Evolutionary conservation across 805 yeast species (phyloP).

Genomic region (Wickerhamomyces bovis): DNA sequence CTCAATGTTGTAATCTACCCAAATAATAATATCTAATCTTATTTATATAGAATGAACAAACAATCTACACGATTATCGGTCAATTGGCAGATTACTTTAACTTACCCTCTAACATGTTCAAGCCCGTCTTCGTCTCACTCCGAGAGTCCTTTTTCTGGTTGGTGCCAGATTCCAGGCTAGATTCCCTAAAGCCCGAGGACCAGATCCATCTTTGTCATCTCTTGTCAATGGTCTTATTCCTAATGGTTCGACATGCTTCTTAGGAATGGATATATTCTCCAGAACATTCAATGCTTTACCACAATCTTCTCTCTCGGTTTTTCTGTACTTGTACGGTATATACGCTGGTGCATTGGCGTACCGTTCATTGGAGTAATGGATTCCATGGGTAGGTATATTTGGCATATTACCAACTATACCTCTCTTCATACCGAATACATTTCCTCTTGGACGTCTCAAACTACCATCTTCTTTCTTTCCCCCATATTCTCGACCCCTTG

Average conservation of each 20-base stretch:
- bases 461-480: background rate
- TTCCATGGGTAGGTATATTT: background rate
- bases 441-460: too few species aligned
- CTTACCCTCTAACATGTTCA: too few species aligned
- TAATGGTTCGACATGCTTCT: background rate
- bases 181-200: background rate
- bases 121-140: slow-evolving; percentile 2
- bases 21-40: too few species aligned
- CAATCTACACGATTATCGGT: too few species aligned
- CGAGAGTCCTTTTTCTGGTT: slow-evolving; percentile 4
- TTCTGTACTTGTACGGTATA: background rate
- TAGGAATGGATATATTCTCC: background rate
- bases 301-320: background rate
- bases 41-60: too few species aligned
- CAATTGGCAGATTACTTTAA: too few species aligned
- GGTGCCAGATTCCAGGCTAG: background rate
- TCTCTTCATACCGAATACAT: background rate
- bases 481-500: background rate
- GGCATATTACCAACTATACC: background rate
- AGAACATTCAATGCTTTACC: background rate
- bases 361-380: background rate
- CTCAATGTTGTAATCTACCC: too few species aligned
- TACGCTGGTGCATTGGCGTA: background rate
- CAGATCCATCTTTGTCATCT: background rate
- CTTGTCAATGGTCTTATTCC: background rate